These are phyloP conservation scores for Ustilago nuda DNA, from an alignment of 1,284 basidiomycete genomes.

Conservation along the genomic window DNA sequence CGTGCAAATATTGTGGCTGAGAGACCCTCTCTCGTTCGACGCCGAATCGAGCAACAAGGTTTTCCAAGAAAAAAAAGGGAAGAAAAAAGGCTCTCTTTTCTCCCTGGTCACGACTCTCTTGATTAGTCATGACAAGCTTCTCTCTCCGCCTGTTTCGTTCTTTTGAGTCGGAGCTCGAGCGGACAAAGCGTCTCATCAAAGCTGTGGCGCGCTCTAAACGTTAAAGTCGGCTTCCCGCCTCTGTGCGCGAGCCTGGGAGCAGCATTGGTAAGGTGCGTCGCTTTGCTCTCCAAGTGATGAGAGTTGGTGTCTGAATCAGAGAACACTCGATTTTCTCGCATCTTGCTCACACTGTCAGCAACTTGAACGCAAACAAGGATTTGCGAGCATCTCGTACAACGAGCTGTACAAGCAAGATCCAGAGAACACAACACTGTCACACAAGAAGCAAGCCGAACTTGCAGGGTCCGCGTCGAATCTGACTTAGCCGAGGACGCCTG, in stretches of 20 bases:
- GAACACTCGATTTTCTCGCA: no score
- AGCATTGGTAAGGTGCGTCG: constrained; percentile 6
- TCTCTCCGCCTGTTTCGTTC: background rate
- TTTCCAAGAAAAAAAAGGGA: background rate
- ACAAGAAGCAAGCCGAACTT: constrained; percentile 2
- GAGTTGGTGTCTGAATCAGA: background rate
- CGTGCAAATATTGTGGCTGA: background rate
- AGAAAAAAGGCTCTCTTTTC: background rate
- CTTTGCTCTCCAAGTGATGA: background rate
- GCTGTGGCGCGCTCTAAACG: background rate
- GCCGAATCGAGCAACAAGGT: constrained; percentile 6
- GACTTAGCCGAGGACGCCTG: constrained; percentile 18
- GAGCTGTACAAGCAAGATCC: background rate
- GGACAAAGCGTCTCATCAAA: background rate
- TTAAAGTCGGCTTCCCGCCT: constrained; percentile 7
- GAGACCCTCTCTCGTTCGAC: background rate
- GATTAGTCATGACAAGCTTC: no score
- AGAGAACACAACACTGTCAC: background rate
- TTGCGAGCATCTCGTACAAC: no score
- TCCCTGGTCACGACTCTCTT: no score
- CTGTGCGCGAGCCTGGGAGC: constrained; percentile 20
- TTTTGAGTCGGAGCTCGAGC: constrained; percentile 16
- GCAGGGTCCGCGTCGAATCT: constrained; percentile 12
- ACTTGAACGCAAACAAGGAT: no score
- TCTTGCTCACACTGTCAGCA: no score